These are phyloP conservation scores for Gypsophila paniculata DNA, from an alignment of 179 eudicot species.

Conservation along the genomic window DNA sequence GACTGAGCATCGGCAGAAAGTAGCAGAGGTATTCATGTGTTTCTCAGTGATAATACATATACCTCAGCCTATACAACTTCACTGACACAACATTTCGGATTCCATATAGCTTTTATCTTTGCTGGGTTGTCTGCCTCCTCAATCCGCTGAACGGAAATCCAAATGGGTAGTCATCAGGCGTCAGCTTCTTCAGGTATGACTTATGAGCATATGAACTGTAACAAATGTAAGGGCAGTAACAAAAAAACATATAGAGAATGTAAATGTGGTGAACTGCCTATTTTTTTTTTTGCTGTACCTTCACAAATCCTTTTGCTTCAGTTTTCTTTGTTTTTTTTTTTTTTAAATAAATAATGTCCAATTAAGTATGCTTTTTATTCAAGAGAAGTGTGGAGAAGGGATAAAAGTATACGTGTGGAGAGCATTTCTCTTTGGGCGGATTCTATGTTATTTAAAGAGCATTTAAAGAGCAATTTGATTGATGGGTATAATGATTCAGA, in stretches of 20 bases:
- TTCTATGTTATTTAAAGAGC: too few relatives aligned
- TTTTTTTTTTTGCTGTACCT: not conserved
- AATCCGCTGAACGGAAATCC: constrained; percentile 77
- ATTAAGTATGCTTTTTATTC: not conserved
- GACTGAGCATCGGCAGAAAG: constrained; percentile 72
- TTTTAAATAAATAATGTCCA: too few relatives aligned
- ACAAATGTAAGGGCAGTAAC: not conserved
- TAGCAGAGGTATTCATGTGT: constrained; percentile 61
- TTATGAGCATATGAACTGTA: constrained; percentile 12
- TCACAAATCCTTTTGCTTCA: constrained; percentile 3
- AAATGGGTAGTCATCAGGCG: constrained; percentile 92
- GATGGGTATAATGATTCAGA: not conserved
- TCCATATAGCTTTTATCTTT: constrained; percentile 69
- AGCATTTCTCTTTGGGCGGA: not conserved
- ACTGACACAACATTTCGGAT: constrained; percentile 16
- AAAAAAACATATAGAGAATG: not conserved
- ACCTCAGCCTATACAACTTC: constrained; percentile 1
- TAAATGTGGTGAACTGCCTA: not conserved
- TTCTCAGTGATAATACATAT: constrained; percentile 11
- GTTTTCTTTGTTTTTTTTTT: not conserved
- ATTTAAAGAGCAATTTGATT: too few relatives aligned
- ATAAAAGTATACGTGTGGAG: not conserved
- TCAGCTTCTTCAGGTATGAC: constrained; percentile 92
- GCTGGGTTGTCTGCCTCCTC: constrained; percentile 79
- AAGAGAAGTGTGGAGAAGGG: not conserved